Evolutionary conservation across 768 basidiomycete species (phyloP).

Genomic region (Macrocybe gigantea): DNA sequence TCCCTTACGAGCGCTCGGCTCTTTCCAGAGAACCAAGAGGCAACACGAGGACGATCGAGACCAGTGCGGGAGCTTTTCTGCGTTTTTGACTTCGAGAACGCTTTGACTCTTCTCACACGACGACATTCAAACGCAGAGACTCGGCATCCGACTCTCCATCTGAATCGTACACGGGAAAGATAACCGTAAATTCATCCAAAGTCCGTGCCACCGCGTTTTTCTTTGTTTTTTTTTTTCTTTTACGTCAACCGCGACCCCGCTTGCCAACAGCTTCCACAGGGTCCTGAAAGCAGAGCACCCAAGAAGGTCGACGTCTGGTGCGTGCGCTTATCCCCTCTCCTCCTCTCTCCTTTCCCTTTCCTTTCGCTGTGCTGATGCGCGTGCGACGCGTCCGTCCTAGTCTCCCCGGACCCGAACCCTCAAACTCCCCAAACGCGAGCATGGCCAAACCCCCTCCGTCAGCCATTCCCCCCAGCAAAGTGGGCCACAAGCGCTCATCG

Average conservation of each 20-base stretch:
- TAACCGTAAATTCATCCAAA: too few relatives aligned
- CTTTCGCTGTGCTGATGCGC: too few relatives aligned
- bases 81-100: too few relatives aligned
- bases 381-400: neutral
- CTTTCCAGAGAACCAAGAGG: too few relatives aligned
- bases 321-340: slow-evolving; percentile 2
- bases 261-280: slow-evolving; percentile 8
- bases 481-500: neutral
- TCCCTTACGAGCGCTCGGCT: neutral
- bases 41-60: too few relatives aligned
- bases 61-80: too few relatives aligned
- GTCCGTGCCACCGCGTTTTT: neutral
- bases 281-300: slow-evolving; percentile 14
- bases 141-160: too few relatives aligned
- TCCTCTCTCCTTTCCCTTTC: too few relatives aligned
- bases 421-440: neutral
- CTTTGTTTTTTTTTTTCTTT: neutral
- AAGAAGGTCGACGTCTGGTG: slow-evolving; percentile 18
- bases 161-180: too few relatives aligned
- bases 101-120: too few relatives aligned
- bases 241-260: neutral
- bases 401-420: neutral
- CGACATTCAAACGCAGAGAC: too few relatives aligned
- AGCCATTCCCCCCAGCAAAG: too few relatives aligned
- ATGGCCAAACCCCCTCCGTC: neutral